These are phyloP conservation scores for Noccaea caerulescens DNA, from an alignment of 345 rosid genomes.

Conservation along the genomic window DNA sequence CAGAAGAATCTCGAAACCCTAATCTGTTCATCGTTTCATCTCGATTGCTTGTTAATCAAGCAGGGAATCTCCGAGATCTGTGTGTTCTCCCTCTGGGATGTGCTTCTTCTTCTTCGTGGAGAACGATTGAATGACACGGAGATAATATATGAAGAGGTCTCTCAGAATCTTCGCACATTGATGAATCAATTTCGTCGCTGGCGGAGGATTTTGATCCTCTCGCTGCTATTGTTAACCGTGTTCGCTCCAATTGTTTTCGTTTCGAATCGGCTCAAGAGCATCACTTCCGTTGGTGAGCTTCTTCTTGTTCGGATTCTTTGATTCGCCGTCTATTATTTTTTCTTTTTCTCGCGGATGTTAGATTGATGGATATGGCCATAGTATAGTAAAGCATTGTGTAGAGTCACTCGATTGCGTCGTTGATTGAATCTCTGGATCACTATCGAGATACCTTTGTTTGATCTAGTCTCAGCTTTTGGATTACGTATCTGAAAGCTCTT, in stretches of 20 bases:
- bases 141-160: conserved; percentile 25
- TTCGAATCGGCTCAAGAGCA: conserved; percentile 54
- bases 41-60: conserved; percentile 43
- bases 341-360: background rate
- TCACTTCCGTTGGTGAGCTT: conserved; percentile 61
- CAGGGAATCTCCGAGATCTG: conserved; percentile 45
- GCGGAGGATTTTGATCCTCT: conserved; percentile 90
- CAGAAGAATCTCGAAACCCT: conserved; percentile 51
- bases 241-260: conserved; percentile 75
- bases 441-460: conserved; percentile 5
- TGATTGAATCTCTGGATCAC: conserved; percentile 17
- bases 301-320: conserved; percentile 10
- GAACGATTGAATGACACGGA: conserved; percentile 47
- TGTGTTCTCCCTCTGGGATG: conserved; percentile 34
- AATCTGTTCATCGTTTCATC: conserved; percentile 18
- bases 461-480: conserved; percentile 20
- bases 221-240: conserved; percentile 66
- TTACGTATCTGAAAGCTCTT: conserved; percentile 24
- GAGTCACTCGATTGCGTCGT: conserved; percentile 8
- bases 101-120: conserved; percentile 52
- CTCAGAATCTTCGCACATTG: conserved; percentile 46
- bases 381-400: conserved; percentile 19
- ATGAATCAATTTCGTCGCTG: conserved; percentile 74
- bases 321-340: background rate
- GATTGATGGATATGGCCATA: conserved; percentile 19